These are phyloP conservation scores for Pseudomonodictys pantanalensis DNA, from an alignment of 495 filamentous ascomycete genomes.

Conservation along the genomic window DNA sequence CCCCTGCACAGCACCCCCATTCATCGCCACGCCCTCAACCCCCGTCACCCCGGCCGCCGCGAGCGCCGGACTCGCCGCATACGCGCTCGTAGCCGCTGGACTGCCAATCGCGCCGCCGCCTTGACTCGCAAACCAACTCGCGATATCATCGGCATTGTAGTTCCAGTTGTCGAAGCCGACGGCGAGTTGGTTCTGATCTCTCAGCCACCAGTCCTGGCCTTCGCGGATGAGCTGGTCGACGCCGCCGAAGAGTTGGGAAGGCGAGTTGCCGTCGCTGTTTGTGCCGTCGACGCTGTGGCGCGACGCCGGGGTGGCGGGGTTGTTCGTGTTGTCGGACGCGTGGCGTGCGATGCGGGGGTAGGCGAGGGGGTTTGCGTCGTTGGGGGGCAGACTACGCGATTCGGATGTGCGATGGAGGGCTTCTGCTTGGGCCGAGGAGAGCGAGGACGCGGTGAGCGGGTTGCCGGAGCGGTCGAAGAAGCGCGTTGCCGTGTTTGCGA, in stretches of 20 bases:
- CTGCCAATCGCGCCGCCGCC: conserved; percentile 4
- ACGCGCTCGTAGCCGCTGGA: background rate
- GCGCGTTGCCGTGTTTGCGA: conserved; percentile 6
- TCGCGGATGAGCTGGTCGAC: conserved; percentile 43
- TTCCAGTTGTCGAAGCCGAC: conserved; percentile 44
- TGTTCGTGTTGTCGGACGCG: conserved; percentile 3
- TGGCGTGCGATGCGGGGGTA: conserved; percentile 23
- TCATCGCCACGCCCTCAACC: background rate
- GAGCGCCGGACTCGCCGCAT: background rate
- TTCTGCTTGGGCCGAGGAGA: conserved; percentile 12
- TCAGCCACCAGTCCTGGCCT: conserved; percentile 41
- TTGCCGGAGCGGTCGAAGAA: conserved; percentile 25
- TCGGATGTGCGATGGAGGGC: conserved; percentile 19
- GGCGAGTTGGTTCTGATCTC: conserved; percentile 41
- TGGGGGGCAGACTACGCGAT: conserved; percentile 25
- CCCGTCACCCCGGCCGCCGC: background rate
- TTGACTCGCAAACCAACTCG: conserved; percentile 24
- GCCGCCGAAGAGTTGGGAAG: conserved; percentile 42
- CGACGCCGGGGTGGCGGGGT: background rate
- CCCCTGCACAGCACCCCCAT: conserved; percentile 10
- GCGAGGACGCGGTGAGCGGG: conserved; percentile 2
- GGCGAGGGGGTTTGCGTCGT: conserved; percentile 13
- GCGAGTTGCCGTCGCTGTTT: conserved; percentile 24
- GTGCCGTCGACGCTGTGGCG: conserved; percentile 19
- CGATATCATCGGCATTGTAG: conserved; percentile 22